Base-by-base conservation (phyloP, 1,139 yeast genomes). In the Geotrichum citri-aurantii region DNA sequence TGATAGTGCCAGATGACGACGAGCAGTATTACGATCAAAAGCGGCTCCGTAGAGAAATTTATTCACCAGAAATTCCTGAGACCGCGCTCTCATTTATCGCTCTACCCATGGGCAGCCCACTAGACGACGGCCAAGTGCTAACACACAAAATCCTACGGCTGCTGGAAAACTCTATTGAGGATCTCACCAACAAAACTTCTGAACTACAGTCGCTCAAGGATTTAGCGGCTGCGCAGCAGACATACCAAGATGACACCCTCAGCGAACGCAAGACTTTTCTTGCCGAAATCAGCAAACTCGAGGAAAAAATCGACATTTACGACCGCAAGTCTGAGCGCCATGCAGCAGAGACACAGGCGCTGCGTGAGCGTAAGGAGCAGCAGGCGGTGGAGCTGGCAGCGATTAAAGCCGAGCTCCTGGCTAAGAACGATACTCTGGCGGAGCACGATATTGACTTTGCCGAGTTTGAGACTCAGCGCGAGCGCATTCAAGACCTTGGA, bases 31-130 rank as follows among this genome's bases (percentile, higher is more conserved):
- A 88, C 66, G 82, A 84, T 55, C 69, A 76, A 37, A 87, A 86
- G 70, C 77, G 96, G 62, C 73, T 86, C 55, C 81, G 84, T 64
- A 84, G 84, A 73, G 88, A 86, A 31, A 54, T 57, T 14, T 65
- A 63, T 24, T 59, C 63, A 0, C 66, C 66, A 14, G 60, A 59
- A 8, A 52, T 62, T 17, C 60, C 60, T 14, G 59, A 60, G 50
- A 60, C 62, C 23, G 58, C 59, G 2, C 37, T 56, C 3, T 46
- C 56, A 3, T 57, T 54, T 47, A 21, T 54, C 11, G 57, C 59
- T 5, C 58, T 55, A 21, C 61, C 61, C 2, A 63, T 58, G 37
- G 59, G 62, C 5, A 60, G 60, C 53, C 1, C 74, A 83, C 64
- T 85, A 80, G 63, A 83, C 79, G 66, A 82, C 80, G 49, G 57